Evolutionary conservation across 2,329 filamentous ascomycete genomes (phyloP), one percentile per base, ranked within the genome.

Genomic region (Fusarium phyllophilum): DNA sequence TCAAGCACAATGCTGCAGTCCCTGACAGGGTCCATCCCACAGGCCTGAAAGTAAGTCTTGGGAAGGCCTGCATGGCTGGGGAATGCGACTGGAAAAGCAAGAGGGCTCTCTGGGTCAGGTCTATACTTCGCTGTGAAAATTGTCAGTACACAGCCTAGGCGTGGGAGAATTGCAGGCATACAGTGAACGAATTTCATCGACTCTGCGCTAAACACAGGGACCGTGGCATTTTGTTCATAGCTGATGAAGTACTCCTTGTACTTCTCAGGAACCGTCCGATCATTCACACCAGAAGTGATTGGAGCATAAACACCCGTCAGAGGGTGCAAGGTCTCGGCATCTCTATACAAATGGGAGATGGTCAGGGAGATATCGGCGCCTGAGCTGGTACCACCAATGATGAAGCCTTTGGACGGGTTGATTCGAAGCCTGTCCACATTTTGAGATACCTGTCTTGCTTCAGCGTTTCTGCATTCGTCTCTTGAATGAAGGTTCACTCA

Each of bases 41-140:
- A 81, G 12, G 73, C 72, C 46, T 81, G 80, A 26, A 82, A 81
- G 55, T 81, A 82, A 13, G 80, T 81, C 68, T 75, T 81, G 17
- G 78, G 80, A 20, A 81, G 68, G 6, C 72, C 69, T 20, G 62
- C 55, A 18, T 73, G 70, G 26, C 51, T 74, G 29, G 66, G 56
- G 39, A 74, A 73, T 12, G 70, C 70, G n/a, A 80, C 48, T 4
- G 80, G 78, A 18, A 74, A 78, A 18, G 73, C 78, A 6, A 79
- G 61, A 24, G 78, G 78, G 52, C 73, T 78, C 17, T 31, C 73
- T 14, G 62, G 61, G 22, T 73, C 71, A 10, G 76, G 73, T 38
- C 78, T 77, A 57, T 82, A 79, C 13, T 72, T 72, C 24, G 73
- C 78, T 81, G 54, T 29, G 26, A 12, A 41, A 24, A 22, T 7